Evolutionary conservation across 139 green algal genomes (phyloP), one percentile per base, ranked within the genome.

Genomic region (Tetratostichococcus sp.): DNA sequence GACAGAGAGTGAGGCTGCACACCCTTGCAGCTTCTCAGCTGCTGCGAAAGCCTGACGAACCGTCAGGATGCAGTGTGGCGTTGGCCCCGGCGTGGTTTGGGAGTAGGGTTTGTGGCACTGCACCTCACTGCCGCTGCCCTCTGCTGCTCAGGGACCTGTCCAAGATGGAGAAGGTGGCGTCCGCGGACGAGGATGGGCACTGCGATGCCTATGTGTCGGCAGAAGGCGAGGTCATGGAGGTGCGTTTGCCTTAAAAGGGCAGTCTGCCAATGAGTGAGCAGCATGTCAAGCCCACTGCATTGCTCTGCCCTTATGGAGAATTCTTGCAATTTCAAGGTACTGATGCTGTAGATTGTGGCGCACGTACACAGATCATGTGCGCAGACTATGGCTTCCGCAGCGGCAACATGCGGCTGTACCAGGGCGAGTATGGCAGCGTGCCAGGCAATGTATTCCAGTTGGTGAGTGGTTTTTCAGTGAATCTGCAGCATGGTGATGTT

Each of bases 371-470:
- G 79, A 84, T 91, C 4, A 89, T 95, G 84, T 89, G 88, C 67
- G 90, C 86, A 57, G 91, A 96, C 72, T 96, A 95, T 62, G 92
- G 93, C 66, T 97, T 97, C 83, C 82, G 93, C 23, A 89, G 88
- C 1, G 91, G 91, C n/a, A 67, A 84, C 30, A 88, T 86, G 17
- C 77, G 92, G 16, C 77, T 97, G 59, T 96, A 97, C 73, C 82
- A 95, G 65, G 85, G 90, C 23, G 77, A 83, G n/a, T 92, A 93
- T 50, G 92, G 91, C 2, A 86, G 91, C 35, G 84, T 95, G n/a
- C 92, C 92, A 11, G 84, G 77, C 17, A 86, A 73, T 57, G 80
- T 89, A 0, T 84, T 84, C 42, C 75, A 82, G 66, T 82, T 97
- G 84, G 89, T 94, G 67, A 39, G 86, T n/a, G 6, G 31, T 67